phyloP scores from a whole-genome alignment of 371 early-diverging fungal genomes.

The Gilbertella persicaria region DNA sequence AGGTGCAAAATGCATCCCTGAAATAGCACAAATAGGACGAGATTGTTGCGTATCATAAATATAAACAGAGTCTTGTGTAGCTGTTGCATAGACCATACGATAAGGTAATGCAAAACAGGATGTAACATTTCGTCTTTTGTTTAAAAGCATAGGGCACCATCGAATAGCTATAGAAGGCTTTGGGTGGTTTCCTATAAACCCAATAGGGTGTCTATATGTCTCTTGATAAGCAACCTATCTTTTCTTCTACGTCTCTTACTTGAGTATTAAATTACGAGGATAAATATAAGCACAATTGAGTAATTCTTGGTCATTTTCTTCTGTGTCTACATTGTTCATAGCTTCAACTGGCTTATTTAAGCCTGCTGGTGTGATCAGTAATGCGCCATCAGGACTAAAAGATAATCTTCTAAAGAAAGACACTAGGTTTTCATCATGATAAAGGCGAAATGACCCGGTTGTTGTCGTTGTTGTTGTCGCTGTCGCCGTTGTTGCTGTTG shows the following conservation, averaged over 20 bases:
- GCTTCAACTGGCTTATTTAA: conserved; percentile 37
- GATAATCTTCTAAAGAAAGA: conserved; percentile 91
- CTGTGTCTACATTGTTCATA: conserved; percentile 16
- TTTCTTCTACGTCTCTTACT: conserved; percentile 17
- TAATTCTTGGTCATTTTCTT: conserved; percentile 22
- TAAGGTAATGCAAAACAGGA: conserved; percentile 62
- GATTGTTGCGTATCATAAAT: conserved; percentile 86
- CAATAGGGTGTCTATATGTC: conserved; percentile 63
- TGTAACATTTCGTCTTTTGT: conserved; percentile 34
- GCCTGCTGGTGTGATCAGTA: conserved; percentile 87
- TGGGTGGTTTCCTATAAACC: conserved; percentile 67
- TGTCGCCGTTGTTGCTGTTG: conserved; percentile 2
- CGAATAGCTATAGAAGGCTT: conserved; percentile 82
- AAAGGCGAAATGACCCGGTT: conserved; percentile 52
- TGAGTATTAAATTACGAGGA: conserved; percentile 33
- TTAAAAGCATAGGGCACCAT: conserved; percentile 67
- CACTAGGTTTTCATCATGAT: conserved; percentile 86
- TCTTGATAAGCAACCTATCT: too few species aligned
- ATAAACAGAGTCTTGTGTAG: conserved; percentile 80
- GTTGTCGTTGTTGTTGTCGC: neutral
- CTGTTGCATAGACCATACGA: conserved; percentile 85
- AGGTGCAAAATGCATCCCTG: conserved; percentile 88
- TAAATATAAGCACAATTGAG: conserved; percentile 44
- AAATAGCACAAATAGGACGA: conserved; percentile 70
- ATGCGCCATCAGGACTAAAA: conserved; percentile 89